Evolutionary conservation across 2,329 filamentous ascomycete genomes (phyloP).

Genomic region (Pseudophaeomoniella oleicola): DNA sequence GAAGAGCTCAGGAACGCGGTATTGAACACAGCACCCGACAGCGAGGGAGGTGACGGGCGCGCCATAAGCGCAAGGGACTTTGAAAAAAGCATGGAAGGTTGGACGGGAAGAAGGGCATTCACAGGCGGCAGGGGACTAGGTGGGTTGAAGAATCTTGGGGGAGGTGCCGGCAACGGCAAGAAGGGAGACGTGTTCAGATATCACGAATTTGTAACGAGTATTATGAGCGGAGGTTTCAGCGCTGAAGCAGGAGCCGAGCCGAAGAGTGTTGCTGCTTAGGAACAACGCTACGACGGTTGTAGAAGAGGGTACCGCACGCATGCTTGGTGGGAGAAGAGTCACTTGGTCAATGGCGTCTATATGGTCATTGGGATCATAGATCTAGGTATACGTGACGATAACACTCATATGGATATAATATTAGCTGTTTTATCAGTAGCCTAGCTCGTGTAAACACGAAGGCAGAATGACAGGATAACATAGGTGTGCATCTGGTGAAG

Average conservation of each 20-base stretch:
- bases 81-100: conserved; percentile 75
- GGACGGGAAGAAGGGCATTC: conserved; percentile 72
- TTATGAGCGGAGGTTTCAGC: conserved; percentile 37
- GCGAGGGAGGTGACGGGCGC: conserved; percentile 47
- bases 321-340: no score
- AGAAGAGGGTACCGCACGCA: no score
- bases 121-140: conserved; percentile 30
- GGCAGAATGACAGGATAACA: no score
- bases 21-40: conserved; percentile 56
- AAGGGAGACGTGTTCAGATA: conserved; percentile 87
- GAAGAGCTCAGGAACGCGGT: conserved; percentile 70
- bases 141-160: conserved; percentile 15
- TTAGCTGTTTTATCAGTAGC: no score
- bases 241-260: background rate
- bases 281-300: background rate
- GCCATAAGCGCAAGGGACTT: conserved; percentile 59
- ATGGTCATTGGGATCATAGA: background rate
- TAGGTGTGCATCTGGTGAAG: no score
- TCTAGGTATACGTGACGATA: background rate
- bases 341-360: no score
- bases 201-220: conserved; percentile 70
- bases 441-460: no score
- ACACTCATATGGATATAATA: background rate
- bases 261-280: background rate
- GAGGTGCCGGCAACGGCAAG: conserved; percentile 38